Conservation (phyloP, 2,329 filamentous ascomycete species). For the Dothideomycetidae sp. region DNA sequence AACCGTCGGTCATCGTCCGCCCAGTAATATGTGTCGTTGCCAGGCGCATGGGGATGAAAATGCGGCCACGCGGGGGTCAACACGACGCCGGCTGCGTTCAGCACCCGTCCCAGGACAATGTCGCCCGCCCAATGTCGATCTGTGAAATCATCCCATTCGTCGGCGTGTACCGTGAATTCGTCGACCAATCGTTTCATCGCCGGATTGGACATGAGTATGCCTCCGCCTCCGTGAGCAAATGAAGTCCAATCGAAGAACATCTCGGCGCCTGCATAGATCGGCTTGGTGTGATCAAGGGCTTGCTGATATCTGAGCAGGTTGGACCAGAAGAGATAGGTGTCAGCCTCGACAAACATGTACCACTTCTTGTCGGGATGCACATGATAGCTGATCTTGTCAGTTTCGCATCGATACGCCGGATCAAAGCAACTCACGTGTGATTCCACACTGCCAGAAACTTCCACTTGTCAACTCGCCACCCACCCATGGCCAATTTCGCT, state of each 20-base stretch:
- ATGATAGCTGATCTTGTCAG: too few relatives aligned
- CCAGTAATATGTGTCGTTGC: constrained; percentile 15
- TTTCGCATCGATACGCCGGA: too few relatives aligned
- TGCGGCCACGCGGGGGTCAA: constrained; percentile 17
- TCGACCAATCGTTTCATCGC: constrained; percentile 22
- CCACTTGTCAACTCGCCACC: constrained; percentile 31
- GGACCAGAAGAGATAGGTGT: constrained; percentile 41
- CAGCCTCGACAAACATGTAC: constrained; percentile 45
- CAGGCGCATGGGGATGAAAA: constrained; percentile 18
- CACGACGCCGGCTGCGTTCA: constrained; percentile 14
- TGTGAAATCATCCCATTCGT: constrained; percentile 18
- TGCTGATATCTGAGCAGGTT: constrained; percentile 29
- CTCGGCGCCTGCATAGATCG: constrained; percentile 29
- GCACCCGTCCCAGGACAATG: constrained; percentile 17
- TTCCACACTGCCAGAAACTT: constrained; percentile 41
- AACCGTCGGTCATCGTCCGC: constrained; percentile 22
- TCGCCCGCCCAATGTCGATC: constrained; percentile 19
- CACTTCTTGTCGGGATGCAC: constrained; percentile 37
- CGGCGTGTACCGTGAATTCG: constrained; percentile 28
- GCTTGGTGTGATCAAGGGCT: constrained; percentile 26
- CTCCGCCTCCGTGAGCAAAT: constrained; percentile 30
- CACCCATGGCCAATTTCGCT: constrained; percentile 15
- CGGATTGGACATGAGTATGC: constrained; percentile 29
- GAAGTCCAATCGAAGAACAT: constrained; percentile 23
- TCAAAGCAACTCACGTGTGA: too few relatives aligned